phyloP scores from a whole-genome alignment of 176 grass and related monocot species.

The Elymus sibiricus region DNA sequence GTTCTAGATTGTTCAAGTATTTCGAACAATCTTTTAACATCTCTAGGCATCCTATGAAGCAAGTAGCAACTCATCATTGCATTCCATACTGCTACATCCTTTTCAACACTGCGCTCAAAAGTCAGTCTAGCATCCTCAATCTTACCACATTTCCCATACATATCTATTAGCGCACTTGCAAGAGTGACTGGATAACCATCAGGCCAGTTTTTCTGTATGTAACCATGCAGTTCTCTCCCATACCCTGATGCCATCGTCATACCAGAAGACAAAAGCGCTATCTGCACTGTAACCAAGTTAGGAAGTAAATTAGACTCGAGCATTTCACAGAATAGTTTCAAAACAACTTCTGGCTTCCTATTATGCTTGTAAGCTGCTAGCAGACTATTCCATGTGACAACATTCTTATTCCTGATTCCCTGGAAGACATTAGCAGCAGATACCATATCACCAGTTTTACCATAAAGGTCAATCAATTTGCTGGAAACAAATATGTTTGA shows the following conservation, averaged over 20 bases:
- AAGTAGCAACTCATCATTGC: slow-evolving; percentile 55
- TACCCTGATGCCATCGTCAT: slow-evolving; percentile 44
- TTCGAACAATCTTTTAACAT: slow-evolving; percentile 37
- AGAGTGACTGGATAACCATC: slow-evolving; percentile 38
- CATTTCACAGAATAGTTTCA: slow-evolving; percentile 51
- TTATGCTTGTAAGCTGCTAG: slow-evolving; percentile 58
- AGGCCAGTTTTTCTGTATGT: slow-evolving; percentile 53
- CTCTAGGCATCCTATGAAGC: slow-evolving; percentile 50
- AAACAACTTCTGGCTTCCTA: slow-evolving; percentile 50
- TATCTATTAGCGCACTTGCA: slow-evolving; percentile 52
- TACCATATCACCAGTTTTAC: slow-evolving; percentile 43
- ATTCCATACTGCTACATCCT: slow-evolving; percentile 66
- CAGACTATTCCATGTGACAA: slow-evolving; percentile 64
- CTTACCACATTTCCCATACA: slow-evolving; percentile 75
- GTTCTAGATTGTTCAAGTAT: slow-evolving; percentile 42
- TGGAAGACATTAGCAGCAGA: slow-evolving; percentile 50
- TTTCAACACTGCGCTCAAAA: slow-evolving; percentile 36
- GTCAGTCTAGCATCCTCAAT: slow-evolving; percentile 49
- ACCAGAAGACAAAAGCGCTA: slow-evolving; percentile 54
- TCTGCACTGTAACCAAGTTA: slow-evolving; percentile 47
- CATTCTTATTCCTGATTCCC: slow-evolving; percentile 56
- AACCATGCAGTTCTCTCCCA: slow-evolving; percentile 55
- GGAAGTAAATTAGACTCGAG: slow-evolving; percentile 36
- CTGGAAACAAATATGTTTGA: slow-evolving; percentile 67
- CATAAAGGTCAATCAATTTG: slow-evolving; percentile 65